Evolutionary conservation across 805 yeast species (phyloP).

Genomic region (Barnettozyma salicaria): DNA sequence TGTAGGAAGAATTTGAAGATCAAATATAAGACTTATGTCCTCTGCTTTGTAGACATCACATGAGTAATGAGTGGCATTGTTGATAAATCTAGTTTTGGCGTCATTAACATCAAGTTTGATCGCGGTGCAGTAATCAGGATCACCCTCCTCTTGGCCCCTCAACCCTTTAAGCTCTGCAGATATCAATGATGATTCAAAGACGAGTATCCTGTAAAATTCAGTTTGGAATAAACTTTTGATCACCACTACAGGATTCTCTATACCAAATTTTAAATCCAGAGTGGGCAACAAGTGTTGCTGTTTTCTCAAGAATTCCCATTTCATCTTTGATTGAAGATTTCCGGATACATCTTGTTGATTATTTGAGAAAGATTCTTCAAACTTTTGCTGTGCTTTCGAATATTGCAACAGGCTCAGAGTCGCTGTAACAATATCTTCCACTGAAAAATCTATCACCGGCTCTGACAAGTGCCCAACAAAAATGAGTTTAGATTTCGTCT

Average conservation of each 20-base stretch:
- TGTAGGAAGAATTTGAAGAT: slow-evolving; percentile 15
- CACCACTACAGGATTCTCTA: slow-evolving; percentile 35
- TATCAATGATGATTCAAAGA: slow-evolving; percentile 24
- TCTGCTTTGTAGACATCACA: slow-evolving; percentile 11
- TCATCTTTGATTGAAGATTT: not conserved
- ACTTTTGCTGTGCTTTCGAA: slow-evolving; percentile 10
- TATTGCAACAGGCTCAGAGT: slow-evolving; percentile 23
- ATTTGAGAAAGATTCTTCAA: not conserved
- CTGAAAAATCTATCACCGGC: slow-evolving; percentile 39
- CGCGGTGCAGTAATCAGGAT: slow-evolving; percentile 11
- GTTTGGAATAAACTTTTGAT: slow-evolving; percentile 29
- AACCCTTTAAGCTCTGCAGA: slow-evolving; percentile 15
- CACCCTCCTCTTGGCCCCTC: slow-evolving; percentile 18
- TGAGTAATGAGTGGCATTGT: slow-evolving; percentile 13
- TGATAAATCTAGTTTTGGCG: slow-evolving; percentile 13
- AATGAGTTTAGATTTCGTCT: slow-evolving; percentile 29
- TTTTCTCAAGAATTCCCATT: slow-evolving; percentile 11
- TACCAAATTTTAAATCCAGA: slow-evolving; percentile 30
- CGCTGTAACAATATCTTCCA: slow-evolving; percentile 33
- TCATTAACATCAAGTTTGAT: slow-evolving; percentile 16
- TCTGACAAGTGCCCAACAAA: slow-evolving; percentile 38
- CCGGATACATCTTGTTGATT: slow-evolving; percentile 7
- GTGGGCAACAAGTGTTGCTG: slow-evolving; percentile 28
- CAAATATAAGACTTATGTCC: slow-evolving; percentile 14
- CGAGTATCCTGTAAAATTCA: slow-evolving; percentile 27